Evolutionary conservation across 169 alveolate species (phyloP).

Genomic region (Plasmodium gallinaceum): DNA sequence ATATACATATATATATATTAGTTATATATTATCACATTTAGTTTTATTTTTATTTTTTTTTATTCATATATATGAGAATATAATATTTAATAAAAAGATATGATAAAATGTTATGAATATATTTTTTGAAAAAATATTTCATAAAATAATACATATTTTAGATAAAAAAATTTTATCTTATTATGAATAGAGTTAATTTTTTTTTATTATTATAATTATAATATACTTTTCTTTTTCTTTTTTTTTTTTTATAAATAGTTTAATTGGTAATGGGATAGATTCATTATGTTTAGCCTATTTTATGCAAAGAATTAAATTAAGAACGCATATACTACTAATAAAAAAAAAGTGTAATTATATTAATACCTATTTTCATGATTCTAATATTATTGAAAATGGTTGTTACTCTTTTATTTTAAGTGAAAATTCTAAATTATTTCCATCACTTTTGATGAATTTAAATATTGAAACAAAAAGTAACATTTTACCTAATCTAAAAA

Average conservation of each 20-base stretch:
- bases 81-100: too few species aligned
- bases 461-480: conserved; percentile 29
- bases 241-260: conserved; percentile 7
- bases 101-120: too few species aligned
- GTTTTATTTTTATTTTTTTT: too few species aligned
- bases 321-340: neutral
- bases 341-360: conserved; percentile 18
- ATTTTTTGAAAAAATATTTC: too few species aligned
- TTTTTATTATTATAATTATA: neutral
- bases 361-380: neutral
- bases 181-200: neutral
- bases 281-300: conserved; percentile 35
- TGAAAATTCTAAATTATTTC: neutral
- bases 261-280: conserved; percentile 50
- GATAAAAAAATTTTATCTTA: too few species aligned
- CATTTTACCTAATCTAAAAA: neutral
- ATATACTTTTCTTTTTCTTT: neutral
- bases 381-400: conserved; percentile 28
- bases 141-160: too few species aligned
- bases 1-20: neutral
- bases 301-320: conserved; percentile 14
- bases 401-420: conserved; percentile 18
- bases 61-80: too few species aligned
- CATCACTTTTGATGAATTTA: conserved; percentile 10
- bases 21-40: neutral